These are phyloP conservation scores for Hyphodiscus sp. DNA, from an alignment of 2,329 filamentous ascomycete species.

Conservation along the genomic window DNA sequence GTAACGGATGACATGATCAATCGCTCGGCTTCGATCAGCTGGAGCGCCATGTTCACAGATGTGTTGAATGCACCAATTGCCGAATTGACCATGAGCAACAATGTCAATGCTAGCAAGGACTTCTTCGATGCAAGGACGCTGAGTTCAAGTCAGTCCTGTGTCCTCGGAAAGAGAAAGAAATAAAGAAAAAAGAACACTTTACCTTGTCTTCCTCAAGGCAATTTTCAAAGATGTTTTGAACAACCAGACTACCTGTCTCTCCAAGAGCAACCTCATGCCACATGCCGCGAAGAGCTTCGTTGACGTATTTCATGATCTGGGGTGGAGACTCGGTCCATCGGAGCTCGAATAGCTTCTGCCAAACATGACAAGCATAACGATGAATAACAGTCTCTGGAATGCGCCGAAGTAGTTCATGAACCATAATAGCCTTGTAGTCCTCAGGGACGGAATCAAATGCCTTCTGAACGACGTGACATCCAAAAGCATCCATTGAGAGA, in stretches of 20 bases:
- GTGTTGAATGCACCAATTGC: conserved; percentile 99
- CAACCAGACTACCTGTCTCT: conserved; percentile 94
- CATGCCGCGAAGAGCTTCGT: conserved; percentile 90
- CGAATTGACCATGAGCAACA: conserved; percentile 94
- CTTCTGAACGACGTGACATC: conserved; percentile 97
- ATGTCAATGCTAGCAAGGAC: conserved; percentile 93
- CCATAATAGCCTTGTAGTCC: conserved; percentile 97
- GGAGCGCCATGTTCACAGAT: conserved; percentile 95
- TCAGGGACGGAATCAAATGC: conserved; percentile 97
- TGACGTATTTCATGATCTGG: conserved; percentile 98
- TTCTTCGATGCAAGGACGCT: conserved; percentile 96
- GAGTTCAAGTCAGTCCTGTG: conserved; percentile 19
- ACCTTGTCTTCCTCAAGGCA: conserved; percentile 98
- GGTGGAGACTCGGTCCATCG: conserved; percentile 92
- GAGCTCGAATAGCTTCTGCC: conserved; percentile 98
- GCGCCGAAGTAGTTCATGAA: conserved; percentile 89
- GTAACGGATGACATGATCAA: conserved; percentile 91
- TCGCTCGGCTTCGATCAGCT: conserved; percentile 83
- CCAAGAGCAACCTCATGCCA: conserved; percentile 98
- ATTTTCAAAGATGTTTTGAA: conserved; percentile 99
- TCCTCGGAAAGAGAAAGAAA: background rate
- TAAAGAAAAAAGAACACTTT: conserved; percentile 26
- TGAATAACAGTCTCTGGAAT: conserved; percentile 98
- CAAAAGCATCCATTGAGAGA: conserved; percentile 97
- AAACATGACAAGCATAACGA: conserved; percentile 97